Base-by-base conservation (phyloP, 768 basidiomycete genomes). In the Austroboletus eburneus region DNA sequence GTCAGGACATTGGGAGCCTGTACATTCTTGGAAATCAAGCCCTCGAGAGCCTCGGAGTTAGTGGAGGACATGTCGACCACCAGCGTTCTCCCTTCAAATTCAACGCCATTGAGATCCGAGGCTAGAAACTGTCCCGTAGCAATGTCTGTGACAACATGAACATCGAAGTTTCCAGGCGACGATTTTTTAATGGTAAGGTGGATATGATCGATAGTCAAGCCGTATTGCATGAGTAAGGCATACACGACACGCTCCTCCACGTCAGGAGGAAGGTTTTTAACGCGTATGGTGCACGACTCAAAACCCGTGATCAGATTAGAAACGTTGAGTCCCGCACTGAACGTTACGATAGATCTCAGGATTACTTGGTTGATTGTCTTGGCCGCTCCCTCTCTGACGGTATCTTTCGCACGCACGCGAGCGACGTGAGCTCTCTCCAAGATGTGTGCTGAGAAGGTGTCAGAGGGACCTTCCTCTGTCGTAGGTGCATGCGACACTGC, bases 261-360 rank as follows among this genome's bases (percentile, higher is more conserved):
- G 29, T 75, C 61, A 18, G 46, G 36, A 0, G 79, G 76, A 23
- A 83, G 64, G 46, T 73, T 73, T 42, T 62, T 67, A 38, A 83
- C 61, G 2, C 58, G 71, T 21, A 83, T 58, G 9, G 68, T 68
- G 54, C 74, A 77, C 6, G 74, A 71, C 34, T 83, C 77, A 49
- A 78, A 81, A 5, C 78, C 79, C 16, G 73, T 67, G 24, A 77
- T 57, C 25, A 79, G 50, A 24, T 65, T 57, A 30, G 61, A 61
- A 32, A 83, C 64, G n/a, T 71, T 63, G 30, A 78, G 57, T 5
- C 81, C 81, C 3, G 77, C 72, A 22, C 67, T 67, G 34, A 68
- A 80, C 3, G 76, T 76, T n/a, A 77, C 72, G 34, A 81, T 62
- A 37, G 70, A 73, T 6, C 72, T 73, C 17, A 67, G 66, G 14